A percentile compares a stretch with the other conserved stretches of the same genome.
phyloP scores from a whole-genome alignment of 140 eudicot genomes.

The Anethum foeniculum region DNA sequence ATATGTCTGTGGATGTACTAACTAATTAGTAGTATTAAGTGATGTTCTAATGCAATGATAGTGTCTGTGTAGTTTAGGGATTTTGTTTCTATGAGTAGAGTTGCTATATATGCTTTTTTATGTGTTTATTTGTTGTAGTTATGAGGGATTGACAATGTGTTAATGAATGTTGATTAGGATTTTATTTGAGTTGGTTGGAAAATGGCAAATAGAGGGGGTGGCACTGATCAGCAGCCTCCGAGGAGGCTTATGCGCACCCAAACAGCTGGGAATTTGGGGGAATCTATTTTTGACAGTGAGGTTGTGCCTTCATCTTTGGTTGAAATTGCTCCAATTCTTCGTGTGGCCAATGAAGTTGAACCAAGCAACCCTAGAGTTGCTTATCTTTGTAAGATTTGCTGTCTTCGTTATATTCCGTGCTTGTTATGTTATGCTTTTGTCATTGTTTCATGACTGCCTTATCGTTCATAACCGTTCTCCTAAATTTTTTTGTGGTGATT shows the following conservation, averaged over 20 bases:
- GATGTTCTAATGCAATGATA: not conserved
- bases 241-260: constrained; percentile 83
- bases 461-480: not conserved
- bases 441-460: not conserved
- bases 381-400: constrained; percentile 66
- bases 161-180: constrained; percentile 18
- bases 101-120: not conserved
- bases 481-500: not conserved
- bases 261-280: constrained; percentile 86
- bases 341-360: constrained; percentile 99
- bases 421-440: not conserved
- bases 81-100: not conserved
- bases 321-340: constrained; percentile 96
- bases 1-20: not conserved
- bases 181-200: constrained; percentile 7
- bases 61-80: not conserved
- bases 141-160: constrained; percentile 5
- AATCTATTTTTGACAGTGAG: constrained; percentile 90
- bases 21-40: not conserved
- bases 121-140: not conserved
- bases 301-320: constrained; percentile 91
- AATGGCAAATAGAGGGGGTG: constrained; percentile 62
- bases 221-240: constrained; percentile 59
- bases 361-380: constrained; percentile 89
- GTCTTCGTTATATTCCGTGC: not conserved